Conservation (phyloP, 179 eudicot genomes). For the Silene noctiflora region DNA sequence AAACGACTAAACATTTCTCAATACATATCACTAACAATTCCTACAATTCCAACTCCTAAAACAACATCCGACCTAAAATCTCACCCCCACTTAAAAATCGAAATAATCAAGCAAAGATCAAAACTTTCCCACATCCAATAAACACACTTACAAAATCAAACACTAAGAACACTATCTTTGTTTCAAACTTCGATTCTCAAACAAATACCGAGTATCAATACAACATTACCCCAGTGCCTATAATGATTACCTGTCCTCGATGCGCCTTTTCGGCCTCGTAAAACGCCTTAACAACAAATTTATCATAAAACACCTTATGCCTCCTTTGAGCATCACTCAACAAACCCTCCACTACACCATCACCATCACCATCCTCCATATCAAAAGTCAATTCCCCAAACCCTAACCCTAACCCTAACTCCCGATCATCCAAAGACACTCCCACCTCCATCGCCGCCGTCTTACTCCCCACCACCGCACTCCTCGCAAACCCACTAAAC, state of each 20-base stretch:
- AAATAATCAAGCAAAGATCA: not conserved
- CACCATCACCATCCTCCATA: constrained; percentile 53
- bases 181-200: too few relatives aligned
- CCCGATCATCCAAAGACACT: constrained; percentile 56
- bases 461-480: constrained; percentile 23
- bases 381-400: constrained; percentile 63
- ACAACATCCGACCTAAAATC: not conserved
- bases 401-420: constrained; percentile 36
- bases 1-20: not conserved
- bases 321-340: constrained; percentile 62
- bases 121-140: not conserved
- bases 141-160: not conserved
- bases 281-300: constrained; percentile 77
- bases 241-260: constrained; percentile 57
- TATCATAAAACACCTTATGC: constrained; percentile 61
- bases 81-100: not conserved
- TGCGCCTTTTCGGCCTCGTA: constrained; percentile 95
- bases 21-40: not conserved
- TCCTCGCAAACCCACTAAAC: constrained; percentile 60
- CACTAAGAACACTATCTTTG: too few relatives aligned
- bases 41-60: not conserved
- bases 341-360: constrained; percentile 50
- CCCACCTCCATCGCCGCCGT: constrained; percentile 28
- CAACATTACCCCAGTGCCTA: too few relatives aligned
- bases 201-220: too few relatives aligned